These are phyloP conservation scores for Paramecium octaurelia DNA, from an alignment of 73 alveolate genomes.

Conservation along the genomic window DNA sequence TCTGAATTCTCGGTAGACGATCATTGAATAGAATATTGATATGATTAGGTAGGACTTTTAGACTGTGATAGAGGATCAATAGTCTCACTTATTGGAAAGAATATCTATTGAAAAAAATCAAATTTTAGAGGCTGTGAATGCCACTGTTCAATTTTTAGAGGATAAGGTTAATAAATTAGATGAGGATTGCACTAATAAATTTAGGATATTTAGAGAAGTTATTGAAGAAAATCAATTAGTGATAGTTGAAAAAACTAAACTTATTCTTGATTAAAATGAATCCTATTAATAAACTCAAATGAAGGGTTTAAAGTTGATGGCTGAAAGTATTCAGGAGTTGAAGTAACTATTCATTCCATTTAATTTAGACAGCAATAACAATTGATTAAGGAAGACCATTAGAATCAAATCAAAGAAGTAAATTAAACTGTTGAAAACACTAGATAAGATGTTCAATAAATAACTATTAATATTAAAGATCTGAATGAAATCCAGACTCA, in stretches of 20 bases:
- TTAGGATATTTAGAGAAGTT: not conserved
- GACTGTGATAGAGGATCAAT: not conserved
- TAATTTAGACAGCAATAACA: not conserved
- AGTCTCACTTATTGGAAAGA: constrained; percentile 22
- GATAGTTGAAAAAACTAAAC: not conserved
- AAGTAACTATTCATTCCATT: not conserved
- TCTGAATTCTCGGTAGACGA: not conserved
- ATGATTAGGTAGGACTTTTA: constrained; percentile 34
- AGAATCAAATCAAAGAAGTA: not conserved
- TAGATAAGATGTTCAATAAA: not conserved
- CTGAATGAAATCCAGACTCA: not conserved
- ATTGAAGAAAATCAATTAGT: constrained; percentile 31
- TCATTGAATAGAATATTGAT: constrained; percentile 26
- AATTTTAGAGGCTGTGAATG: not conserved
- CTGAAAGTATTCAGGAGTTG: not conserved
- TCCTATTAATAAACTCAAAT: not conserved
- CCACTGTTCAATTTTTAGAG: not conserved
- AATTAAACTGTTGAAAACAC: not conserved
- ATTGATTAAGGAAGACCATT: not conserved
- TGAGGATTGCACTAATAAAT: constrained; percentile 29
- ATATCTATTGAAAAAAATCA: constrained; percentile 17
- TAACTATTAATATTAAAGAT: not conserved
- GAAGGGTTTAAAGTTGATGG: not conserved
- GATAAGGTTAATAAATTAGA: constrained; percentile 55
- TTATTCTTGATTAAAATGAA: not conserved